These are phyloP conservation scores for Leucosporidium scottii DNA, from an alignment of 768 basidiomycete species.

Conservation along the genomic window DNA sequence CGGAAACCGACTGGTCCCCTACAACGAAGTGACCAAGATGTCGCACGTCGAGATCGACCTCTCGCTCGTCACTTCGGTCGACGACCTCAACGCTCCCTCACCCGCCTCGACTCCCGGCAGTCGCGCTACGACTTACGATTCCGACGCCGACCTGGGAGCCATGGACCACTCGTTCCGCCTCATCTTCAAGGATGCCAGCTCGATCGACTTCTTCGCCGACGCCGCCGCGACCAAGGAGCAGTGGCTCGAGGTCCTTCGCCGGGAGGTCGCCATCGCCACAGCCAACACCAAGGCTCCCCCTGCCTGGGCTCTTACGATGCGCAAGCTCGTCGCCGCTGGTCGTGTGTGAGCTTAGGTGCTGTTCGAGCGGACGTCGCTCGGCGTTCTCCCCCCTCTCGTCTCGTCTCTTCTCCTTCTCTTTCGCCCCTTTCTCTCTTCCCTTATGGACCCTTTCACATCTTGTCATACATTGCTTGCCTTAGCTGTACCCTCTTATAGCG, in stretches of 20 bases:
- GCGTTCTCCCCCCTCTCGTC: too few relatives aligned
- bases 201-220: conserved; percentile 86
- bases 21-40: conserved; percentile 29
- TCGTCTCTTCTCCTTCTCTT: too few relatives aligned
- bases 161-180: conserved; percentile 56
- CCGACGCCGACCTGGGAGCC: conserved; percentile 14
- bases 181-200: conserved; percentile 65
- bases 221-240: conserved; percentile 74
- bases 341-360: too few relatives aligned
- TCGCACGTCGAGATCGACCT: conserved; percentile 36
- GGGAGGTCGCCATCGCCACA: not conserved
- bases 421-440: too few relatives aligned
- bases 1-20: conserved; percentile 25
- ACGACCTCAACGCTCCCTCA: conserved; percentile 26
- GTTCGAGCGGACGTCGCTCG: too few relatives aligned
- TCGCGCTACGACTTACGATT: not conserved
- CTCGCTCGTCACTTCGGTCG: conserved; percentile 26
- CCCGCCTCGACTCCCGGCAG: not conserved
- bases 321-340: too few relatives aligned
- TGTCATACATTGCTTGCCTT: too few relatives aligned
- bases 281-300: too few relatives aligned
- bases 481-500: too few relatives aligned
- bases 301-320: too few relatives aligned
- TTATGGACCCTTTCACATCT: too few relatives aligned
- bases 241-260: conserved; percentile 49